Evolutionary conservation across 23 red algal species (phyloP).

Genomic region (Agarophyton chilense): DNA sequence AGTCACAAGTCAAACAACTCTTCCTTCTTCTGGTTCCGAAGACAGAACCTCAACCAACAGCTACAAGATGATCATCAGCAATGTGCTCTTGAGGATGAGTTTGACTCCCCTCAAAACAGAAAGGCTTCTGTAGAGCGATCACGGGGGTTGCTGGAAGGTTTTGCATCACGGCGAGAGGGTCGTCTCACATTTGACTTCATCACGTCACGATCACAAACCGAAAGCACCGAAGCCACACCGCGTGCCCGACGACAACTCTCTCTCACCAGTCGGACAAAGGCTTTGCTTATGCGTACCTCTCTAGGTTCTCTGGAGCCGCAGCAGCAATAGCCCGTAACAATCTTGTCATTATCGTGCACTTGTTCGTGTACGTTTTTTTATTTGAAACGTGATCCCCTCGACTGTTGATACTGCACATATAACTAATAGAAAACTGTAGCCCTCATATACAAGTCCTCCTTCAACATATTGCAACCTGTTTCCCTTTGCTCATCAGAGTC

Average conservation of each 20-base stretch:
- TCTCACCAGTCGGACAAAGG: conserved; percentile 49
- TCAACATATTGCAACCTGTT: background rate
- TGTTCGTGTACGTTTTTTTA: background rate
- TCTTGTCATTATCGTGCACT: background rate
- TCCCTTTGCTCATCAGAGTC: background rate
- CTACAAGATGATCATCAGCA: background rate
- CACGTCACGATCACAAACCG: background rate
- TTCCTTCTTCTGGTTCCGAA: conserved; percentile 62
- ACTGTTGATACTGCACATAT: conserved; percentile 1
- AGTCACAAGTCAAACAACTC: conserved; percentile 47
- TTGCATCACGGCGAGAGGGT: conserved; percentile 52
- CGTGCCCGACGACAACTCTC: conserved; percentile 58
- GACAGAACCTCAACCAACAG: conserved; percentile 30
- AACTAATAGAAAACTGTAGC: conserved; percentile 3
- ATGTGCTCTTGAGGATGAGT: background rate
- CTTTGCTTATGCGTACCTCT: conserved; percentile 54
- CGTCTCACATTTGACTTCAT: conserved; percentile 63
- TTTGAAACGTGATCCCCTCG: background rate
- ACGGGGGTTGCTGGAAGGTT: conserved; percentile 24
- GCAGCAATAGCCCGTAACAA: conserved; percentile 9
- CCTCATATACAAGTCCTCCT: background rate
- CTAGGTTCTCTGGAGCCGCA: conserved; percentile 10
- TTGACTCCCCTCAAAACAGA: conserved; percentile 23
- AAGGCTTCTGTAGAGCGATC: conserved; percentile 46
- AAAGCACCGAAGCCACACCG: conserved; percentile 4